A percentile compares a stretch with the other conserved stretches of the same genome.
Evolutionary conservation across 306 rosid genomes (phyloP).

Genomic region (Casuarina equisetifolia): DNA sequence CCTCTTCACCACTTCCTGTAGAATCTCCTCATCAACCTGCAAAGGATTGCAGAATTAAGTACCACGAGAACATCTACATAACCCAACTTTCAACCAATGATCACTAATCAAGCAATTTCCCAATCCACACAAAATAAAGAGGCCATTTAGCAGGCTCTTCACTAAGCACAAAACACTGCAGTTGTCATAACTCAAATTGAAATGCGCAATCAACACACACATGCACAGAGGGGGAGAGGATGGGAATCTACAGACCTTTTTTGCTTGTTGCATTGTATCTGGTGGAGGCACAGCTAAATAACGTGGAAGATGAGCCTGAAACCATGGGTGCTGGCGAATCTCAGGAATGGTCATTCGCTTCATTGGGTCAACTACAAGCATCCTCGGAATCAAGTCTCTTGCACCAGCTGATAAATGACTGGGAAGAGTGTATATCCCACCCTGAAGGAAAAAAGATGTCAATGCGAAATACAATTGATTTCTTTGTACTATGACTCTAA

Average conservation of each 20-base stretch:
- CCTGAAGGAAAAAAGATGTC: constrained; percentile 42
- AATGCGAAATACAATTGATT: neutral
- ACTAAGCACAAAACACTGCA: neutral
- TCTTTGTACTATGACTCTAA: neutral
- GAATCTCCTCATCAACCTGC: constrained; percentile 91
- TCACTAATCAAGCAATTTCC: neutral
- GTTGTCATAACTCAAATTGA: neutral
- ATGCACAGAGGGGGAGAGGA: neutral
- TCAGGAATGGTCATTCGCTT: constrained; percentile 87
- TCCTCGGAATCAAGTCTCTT: constrained; percentile 81
- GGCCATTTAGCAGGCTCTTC: neutral
- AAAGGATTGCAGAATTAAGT: constrained; percentile 17
- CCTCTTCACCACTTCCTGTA: constrained; percentile 74
- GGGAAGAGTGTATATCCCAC: constrained; percentile 90
- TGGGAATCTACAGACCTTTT: constrained; percentile 49
- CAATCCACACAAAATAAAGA: neutral
- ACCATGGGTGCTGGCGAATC: constrained; percentile 91
- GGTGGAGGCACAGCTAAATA: constrained; percentile 94
- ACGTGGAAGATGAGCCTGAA: constrained; percentile 89
- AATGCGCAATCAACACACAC: neutral
- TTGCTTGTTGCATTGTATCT: constrained; percentile 68
- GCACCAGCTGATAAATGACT: constrained; percentile 89
- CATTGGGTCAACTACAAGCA: constrained; percentile 95
- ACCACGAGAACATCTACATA: neutral
- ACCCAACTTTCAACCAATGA: neutral